These are phyloP conservation scores for Xylariaceae sp. DNA, from an alignment of 2,329 filamentous ascomycete species.

Conservation along the genomic window DNA sequence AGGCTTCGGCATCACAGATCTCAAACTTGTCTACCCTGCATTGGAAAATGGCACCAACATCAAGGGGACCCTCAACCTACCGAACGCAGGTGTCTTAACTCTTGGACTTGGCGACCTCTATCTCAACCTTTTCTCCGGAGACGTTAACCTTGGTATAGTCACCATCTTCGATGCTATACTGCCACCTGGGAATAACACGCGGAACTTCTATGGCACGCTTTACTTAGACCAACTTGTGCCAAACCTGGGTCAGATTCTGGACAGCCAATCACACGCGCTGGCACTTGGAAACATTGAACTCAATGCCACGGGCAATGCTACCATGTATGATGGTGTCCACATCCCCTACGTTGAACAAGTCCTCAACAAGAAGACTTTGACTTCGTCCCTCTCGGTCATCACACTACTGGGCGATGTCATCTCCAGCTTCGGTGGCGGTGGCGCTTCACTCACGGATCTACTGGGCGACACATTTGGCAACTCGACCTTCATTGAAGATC, in stretches of 20 bases:
- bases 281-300: constrained; percentile 38
- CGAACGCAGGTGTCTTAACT: constrained; percentile 41
- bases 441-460: constrained; percentile 30
- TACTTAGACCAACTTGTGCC: constrained; percentile 37
- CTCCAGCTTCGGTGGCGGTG: constrained; percentile 31
- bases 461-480: constrained; percentile 38
- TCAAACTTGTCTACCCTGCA: constrained; percentile 36
- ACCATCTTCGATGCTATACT: constrained; percentile 37
- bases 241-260: constrained; percentile 40
- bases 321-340: constrained; percentile 38
- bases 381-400: constrained; percentile 35
- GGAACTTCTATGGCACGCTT: constrained; percentile 38
- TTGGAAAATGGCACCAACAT: constrained; percentile 39
- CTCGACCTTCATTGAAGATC: constrained; percentile 35
- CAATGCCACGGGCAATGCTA: constrained; percentile 39
- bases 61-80: constrained; percentile 39
- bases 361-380: constrained; percentile 36
- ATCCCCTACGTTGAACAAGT: constrained; percentile 43
- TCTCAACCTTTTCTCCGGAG: constrained; percentile 39
- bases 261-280: constrained; percentile 35
- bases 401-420: constrained; percentile 36
- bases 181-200: constrained; percentile 40
- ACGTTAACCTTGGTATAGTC: constrained; percentile 37
- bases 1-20: constrained; percentile 36
- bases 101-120: constrained; percentile 45